Percentiles rank a stretch among this genome's conserved stretches.
Evolutionary conservation across 176 grass and related monocot species (phyloP).

Genomic region (Hsuehochloa calcarea): DNA sequence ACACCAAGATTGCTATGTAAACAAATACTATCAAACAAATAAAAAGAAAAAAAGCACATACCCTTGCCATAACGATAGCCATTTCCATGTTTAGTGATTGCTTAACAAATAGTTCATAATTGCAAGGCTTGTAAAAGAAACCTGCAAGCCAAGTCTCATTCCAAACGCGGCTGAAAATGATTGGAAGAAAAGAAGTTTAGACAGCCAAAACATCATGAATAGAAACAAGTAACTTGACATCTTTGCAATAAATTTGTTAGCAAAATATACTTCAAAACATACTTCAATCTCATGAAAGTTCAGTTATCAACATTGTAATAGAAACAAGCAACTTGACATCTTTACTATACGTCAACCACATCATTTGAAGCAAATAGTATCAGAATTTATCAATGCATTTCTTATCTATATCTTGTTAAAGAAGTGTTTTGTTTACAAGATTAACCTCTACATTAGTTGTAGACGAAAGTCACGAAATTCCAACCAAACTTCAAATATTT

Average conservation of each 20-base stretch:
- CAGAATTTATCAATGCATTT: constrained; percentile 1
- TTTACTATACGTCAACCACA: neutral
- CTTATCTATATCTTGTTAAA: neutral
- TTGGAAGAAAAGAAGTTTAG: constrained; percentile 2
- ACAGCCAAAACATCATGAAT: neutral
- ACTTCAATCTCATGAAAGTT: neutral
- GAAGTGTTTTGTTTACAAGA: neutral
- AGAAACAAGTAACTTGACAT: no score
- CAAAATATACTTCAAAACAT: neutral
- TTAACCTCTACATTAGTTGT: neutral
- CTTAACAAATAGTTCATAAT: constrained; percentile 98
- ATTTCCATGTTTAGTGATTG: constrained; percentile 99
- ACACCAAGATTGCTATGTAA: constrained; percentile 1
- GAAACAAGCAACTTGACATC: neutral
- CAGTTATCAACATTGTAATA: neutral
- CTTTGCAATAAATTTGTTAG: no score
- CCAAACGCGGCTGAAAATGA: constrained; percentile 84
- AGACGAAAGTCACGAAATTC: neutral
- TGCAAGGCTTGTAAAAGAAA: constrained; percentile 99
- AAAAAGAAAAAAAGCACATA: constrained; percentile 38
- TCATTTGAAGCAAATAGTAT: neutral
- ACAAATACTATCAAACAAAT: neutral
- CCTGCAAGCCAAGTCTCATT: constrained; percentile 91
- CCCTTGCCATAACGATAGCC: constrained; percentile 98
- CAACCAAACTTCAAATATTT: neutral